A percentile compares a stretch with the other conserved stretches of the same genome.
phyloP scores from a whole-genome alignment of 1,284 basidiomycete genomes.

The Apiotrichum veenhuisii region DNA sequence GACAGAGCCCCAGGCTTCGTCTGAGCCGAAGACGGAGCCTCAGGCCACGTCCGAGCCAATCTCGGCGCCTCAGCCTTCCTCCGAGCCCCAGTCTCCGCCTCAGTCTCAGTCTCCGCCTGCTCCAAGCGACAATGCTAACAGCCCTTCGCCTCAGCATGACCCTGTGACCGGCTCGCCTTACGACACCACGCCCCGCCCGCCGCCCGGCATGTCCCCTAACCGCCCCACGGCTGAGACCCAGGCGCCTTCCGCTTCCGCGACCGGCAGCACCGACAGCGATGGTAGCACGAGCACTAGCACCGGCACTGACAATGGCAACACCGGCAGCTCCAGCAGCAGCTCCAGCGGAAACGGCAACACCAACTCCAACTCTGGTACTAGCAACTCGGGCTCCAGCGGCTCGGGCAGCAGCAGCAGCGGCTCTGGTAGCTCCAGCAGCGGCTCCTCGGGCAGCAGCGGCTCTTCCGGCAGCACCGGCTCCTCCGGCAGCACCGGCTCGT shows the following conservation, averaged over 20 bases:
- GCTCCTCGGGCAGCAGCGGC: neutral
- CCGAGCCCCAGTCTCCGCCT: neutral
- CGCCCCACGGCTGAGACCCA: neutral
- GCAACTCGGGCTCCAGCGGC: neutral
- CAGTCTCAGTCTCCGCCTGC: neutral
- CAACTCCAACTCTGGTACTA: neutral
- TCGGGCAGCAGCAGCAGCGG: neutral
- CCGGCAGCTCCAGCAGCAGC: neutral
- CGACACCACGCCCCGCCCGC: neutral
- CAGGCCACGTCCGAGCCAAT: neutral
- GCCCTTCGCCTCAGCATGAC: neutral
- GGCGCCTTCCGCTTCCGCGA: neutral
- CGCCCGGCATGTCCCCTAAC: too few species aligned
- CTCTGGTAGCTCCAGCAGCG: neutral
- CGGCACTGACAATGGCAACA: neutral
- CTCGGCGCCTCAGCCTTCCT: neutral
- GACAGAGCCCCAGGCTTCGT: too few species aligned
- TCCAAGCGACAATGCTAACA: neutral
- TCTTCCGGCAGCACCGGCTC: neutral
- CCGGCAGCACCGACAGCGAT: neutral
- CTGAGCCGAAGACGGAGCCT: too few species aligned
- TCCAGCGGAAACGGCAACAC: neutral
- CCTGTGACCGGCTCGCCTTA: neutral
- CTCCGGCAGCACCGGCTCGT: neutral
- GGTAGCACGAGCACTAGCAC: neutral